Base-by-base conservation (phyloP, 2,329 filamentous ascomycete species). In the Pseudogymnoascus sp. region DNA sequence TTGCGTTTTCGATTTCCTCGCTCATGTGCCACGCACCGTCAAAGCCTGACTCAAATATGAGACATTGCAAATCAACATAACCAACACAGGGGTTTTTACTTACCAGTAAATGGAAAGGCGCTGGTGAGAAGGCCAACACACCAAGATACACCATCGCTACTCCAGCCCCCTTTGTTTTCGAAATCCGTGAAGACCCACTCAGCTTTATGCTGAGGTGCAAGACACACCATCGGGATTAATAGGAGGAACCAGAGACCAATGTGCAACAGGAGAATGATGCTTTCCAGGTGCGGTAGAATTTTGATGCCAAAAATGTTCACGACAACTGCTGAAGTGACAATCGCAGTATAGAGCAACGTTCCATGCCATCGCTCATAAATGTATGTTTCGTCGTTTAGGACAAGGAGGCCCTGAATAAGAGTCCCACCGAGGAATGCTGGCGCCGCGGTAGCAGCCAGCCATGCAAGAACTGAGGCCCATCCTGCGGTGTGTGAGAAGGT, bases 111-210 rank as follows among this genome's bases (percentile, higher is more conserved):
- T 12, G 47, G 47, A 16, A 61, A 65, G 12, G 63, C 62, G 9
- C 63, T 62, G 16, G 47, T 54, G 25, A 54, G 47, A 32, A 54
- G 47, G 8, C 63, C 65, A 54, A 65, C 62, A 30, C 63, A 38
- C 64, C 78, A 80, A 5, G 77, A 76, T 4, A 79, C 59, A 0
- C 73, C 77, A 25, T 77, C 71, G 0, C 71, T 73, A 4, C 70
- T 64, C 78, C 77, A 81, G 0, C 71, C 74, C 2, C 76, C 75
- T 0, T 73, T 7, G 63, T 83, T 82, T 60, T 81, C 77, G 62
- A 83, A 82, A 25, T 80, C 76, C 14, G 67, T 66, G 67, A 83
- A 84, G 7, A 84, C 81, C 64, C 83, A 84, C 22, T 74, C 75
- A 2, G 81, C 74, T 0, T 77, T 71, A 64, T 82, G 78, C 63